Base-by-base conservation (phyloP, 352 stramenopile species). In the Phytophthora macrochlamydospora region DNA sequence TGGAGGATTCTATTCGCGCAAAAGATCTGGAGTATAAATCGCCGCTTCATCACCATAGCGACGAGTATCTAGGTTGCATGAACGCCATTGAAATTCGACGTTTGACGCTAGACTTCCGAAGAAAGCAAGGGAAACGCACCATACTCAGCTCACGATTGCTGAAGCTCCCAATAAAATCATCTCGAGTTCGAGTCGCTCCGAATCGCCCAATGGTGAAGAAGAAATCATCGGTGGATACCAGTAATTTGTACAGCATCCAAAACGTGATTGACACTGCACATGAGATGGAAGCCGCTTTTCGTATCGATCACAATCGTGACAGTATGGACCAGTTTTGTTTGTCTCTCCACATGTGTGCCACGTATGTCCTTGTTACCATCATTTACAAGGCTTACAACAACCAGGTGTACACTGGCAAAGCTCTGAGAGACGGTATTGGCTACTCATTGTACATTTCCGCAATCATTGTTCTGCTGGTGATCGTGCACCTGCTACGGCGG, bases 11-110 rank as follows among this genome's bases (percentile, higher is more conserved):
- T 0, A 87, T 92, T 42, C 80, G 73, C 11, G 60, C 73, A 0
- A 69, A 83, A 2, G 56, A 81, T 2, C 56, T 67, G 2, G 68
- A 62, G 14, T 71, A 75, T 33, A 72, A 78, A 24, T 74, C 70
- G 2, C 49, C 49, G 13, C 37, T 65, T 3, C 72, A 87, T 42
- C 74, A 87, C 51, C 76, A 72, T 13, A 88, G 78, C 50, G 79
- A 85, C 59, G 78, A 82, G 56, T 85, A 89, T 64, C 75, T 87
- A 14, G 59, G 78, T 24, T 84, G 80, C 60, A 89, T 88, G 73
- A 86, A 84, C 58, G 70, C 67, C n/a, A 68, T 92, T 30, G 74
- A 85, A 42, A 89, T 90, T 62, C 79, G 70, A 29, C 62, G 59
- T 13, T 65, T 59, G 4, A 89, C 78, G 4, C 64, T 92, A 9